A percentile compares a stretch with the other conserved stretches of the same genome.
Conservation (phyloP, 768 basidiomycete genomes). For the Scleroderma bovista region DNA sequence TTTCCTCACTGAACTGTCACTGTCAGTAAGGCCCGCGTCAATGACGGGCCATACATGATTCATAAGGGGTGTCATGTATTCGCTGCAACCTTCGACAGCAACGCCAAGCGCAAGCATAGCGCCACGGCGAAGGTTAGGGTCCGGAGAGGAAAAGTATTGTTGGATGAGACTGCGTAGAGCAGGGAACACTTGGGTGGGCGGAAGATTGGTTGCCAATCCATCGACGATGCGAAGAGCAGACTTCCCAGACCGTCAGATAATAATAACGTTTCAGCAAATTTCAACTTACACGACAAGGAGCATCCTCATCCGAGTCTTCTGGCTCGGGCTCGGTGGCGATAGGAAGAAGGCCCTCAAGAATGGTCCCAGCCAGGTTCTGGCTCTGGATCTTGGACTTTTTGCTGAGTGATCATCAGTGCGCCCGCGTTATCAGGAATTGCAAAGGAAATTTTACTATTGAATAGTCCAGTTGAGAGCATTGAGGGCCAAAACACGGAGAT, state of each 20-base stretch:
- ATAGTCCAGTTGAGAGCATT: conserved; percentile 97
- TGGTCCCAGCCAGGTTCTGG: conserved; percentile 74
- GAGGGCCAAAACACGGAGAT: conserved; percentile 83
- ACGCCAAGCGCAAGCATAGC: conserved; percentile 96
- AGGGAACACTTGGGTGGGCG: conserved; percentile 95
- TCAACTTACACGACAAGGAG: conserved; percentile 75
- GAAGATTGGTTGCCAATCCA: conserved; percentile 84
- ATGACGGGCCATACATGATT: conserved; percentile 90
- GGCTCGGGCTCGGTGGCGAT: conserved; percentile 93
- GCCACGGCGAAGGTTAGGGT: conserved; percentile 78
- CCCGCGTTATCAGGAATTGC: conserved; percentile 1
- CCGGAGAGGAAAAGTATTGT: conserved; percentile 77
- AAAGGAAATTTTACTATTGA: conserved; percentile 64
- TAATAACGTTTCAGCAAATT: neutral
- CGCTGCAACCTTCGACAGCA: conserved; percentile 94
- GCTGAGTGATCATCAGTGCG: conserved; percentile 35
- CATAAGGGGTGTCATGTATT: conserved; percentile 95
- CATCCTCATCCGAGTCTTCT: conserved; percentile 89
- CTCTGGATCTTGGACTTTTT: conserved; percentile 96
- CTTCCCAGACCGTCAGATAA: conserved; percentile 32
- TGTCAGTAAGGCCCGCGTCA: conserved; percentile 80
- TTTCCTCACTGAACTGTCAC: conserved; percentile 82
- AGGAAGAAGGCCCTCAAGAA: conserved; percentile 89
- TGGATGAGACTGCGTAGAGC: conserved; percentile 77
- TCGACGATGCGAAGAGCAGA: conserved; percentile 95